Percentiles rank a stretch among this genome's conserved stretches.
phyloP scores from a whole-genome alignment of 352 stramenopile species.

The Pythium biforme region DNA sequence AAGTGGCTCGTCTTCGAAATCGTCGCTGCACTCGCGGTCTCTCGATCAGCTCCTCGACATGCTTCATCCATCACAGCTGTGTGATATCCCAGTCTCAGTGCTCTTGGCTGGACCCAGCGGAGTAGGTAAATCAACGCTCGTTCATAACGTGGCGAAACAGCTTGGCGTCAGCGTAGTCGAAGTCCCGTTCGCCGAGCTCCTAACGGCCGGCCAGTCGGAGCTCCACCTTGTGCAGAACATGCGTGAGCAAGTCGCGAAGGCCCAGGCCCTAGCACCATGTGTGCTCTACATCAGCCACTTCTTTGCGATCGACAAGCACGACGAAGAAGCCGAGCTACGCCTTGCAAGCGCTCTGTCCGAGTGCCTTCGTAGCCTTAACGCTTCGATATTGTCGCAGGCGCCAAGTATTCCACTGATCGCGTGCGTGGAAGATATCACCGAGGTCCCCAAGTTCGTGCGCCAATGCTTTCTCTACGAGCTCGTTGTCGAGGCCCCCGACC shows the following conservation, averaged over 20 bases:
- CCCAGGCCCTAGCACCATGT: slow-evolving; percentile 60
- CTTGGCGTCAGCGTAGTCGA: slow-evolving; percentile 73
- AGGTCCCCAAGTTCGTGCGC: slow-evolving; percentile 79
- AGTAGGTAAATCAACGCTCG: slow-evolving; percentile 69
- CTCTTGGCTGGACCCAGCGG: slow-evolving; percentile 62
- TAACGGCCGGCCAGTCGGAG: slow-evolving; percentile 62
- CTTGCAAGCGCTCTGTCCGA: slow-evolving; percentile 63
- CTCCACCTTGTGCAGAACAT: slow-evolving; percentile 77
- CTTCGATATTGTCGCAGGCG: slow-evolving; percentile 21
- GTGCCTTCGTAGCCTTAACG: slow-evolving; percentile 59
- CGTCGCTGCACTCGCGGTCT: slow-evolving; percentile 29
- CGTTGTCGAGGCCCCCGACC: slow-evolving; percentile 58
- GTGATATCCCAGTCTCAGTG: slow-evolving; percentile 68
- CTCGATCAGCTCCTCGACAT: slow-evolving; percentile 61
- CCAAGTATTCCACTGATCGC: slow-evolving; percentile 71
- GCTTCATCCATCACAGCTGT: slow-evolving; percentile 65
- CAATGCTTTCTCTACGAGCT: slow-evolving; percentile 83
- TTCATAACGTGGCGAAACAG: slow-evolving; percentile 64
- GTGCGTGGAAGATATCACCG: slow-evolving; percentile 71
- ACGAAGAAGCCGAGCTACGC: slow-evolving; percentile 69
- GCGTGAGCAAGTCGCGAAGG: slow-evolving; percentile 64
- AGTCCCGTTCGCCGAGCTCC: slow-evolving; percentile 68
- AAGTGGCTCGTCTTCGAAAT: background rate
- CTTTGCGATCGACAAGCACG: slow-evolving; percentile 74
- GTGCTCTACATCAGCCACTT: slow-evolving; percentile 82